Base-by-base conservation (phyloP, 2,329 filamentous ascomycete genomes). In the Chrysoporthe deuterocubensis region DNA sequence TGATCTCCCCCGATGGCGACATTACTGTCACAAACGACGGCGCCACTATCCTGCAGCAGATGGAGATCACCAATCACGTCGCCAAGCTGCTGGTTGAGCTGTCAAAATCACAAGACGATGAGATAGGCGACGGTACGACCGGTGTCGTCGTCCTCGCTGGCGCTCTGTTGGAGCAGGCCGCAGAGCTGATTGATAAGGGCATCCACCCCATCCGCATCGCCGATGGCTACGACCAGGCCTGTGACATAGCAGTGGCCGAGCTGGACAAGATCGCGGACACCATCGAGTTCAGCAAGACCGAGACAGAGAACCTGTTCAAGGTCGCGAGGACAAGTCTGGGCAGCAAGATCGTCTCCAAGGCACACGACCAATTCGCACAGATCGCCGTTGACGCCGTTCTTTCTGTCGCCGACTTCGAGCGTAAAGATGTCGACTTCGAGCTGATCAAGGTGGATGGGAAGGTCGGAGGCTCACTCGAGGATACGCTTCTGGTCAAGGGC, bases 1-100 rank as follows among this genome's bases (percentile, higher is more conserved):
- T 99, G 75, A 99, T 99, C 76, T 99, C 96, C 63, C 92, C 96
- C 70, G 96, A 99, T 79, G 96, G 96, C 79, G 96, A 99, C 81
- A 99, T 99, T 80, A 99, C 96, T 71, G 94, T 99, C 71, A 99
- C 96, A 74, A 99, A 99, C 84, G 96, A 99, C 83, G 96, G 96
- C 76, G 96, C 96, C 66, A 99, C 96, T 58, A 99, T 99, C 76
- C 85, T 99, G 73, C 91, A 93, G 75, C 94, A 97, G 87, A 99
- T 99, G 96, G 96, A 99, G 84, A 95, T 99, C 74, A 92, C 93
- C 74, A 98, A 99, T 86, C 95, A 98, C 81, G 94, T 99, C 71
- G 96, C 96, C 71, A 98, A 98, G 84, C 87, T 99, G 63, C 85
- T 99, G 69, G 96, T 99, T 62, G 95, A 97, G 79, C 90, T 99